A percentile compares a stretch with the other conserved stretches of the same genome.
These are phyloP conservation scores for Entomophthora muscae DNA, from an alignment of 371 early-diverging fungal genomes.

Conservation along the genomic window DNA sequence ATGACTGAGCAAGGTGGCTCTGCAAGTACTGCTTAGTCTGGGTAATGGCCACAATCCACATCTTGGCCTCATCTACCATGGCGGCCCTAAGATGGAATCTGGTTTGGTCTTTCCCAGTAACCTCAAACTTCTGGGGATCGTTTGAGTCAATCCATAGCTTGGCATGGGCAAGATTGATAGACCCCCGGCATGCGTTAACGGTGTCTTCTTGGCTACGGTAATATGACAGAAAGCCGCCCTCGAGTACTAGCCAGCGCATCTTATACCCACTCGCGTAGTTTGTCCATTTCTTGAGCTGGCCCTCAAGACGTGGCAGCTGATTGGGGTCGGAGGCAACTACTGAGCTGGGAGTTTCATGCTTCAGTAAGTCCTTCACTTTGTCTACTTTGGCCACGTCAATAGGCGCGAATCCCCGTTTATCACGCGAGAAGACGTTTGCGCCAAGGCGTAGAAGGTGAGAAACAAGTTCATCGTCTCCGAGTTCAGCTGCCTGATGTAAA, in stretches of 20 bases:
- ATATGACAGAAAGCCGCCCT: constrained; percentile 52
- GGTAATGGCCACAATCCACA: constrained; percentile 55
- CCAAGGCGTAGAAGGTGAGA: constrained; percentile 44
- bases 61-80: constrained; percentile 44
- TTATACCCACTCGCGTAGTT: constrained; percentile 74
- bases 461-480: constrained; percentile 34
- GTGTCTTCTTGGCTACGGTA: constrained; percentile 55
- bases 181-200: constrained; percentile 50
- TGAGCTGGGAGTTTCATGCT: constrained; percentile 17
- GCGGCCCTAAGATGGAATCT: constrained; percentile 45
- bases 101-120: constrained; percentile 48
- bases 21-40: constrained; percentile 24
- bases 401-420: constrained; percentile 40
- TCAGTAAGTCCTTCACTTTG: constrained; percentile 29
- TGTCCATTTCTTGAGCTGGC: constrained; percentile 59
- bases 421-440: constrained; percentile 45
- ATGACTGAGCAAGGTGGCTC: neutral
- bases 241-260: constrained; percentile 56
- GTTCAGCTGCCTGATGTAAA: constrained; percentile 39
- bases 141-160: constrained; percentile 32
- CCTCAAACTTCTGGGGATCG: constrained; percentile 53
- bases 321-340: constrained; percentile 14
- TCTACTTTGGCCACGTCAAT: constrained; percentile 30
- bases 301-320: constrained; percentile 30
- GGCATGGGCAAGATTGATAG: constrained; percentile 47